Conservation (phyloP, 1,139 yeast species). For the Diutina siamensis region DNA sequence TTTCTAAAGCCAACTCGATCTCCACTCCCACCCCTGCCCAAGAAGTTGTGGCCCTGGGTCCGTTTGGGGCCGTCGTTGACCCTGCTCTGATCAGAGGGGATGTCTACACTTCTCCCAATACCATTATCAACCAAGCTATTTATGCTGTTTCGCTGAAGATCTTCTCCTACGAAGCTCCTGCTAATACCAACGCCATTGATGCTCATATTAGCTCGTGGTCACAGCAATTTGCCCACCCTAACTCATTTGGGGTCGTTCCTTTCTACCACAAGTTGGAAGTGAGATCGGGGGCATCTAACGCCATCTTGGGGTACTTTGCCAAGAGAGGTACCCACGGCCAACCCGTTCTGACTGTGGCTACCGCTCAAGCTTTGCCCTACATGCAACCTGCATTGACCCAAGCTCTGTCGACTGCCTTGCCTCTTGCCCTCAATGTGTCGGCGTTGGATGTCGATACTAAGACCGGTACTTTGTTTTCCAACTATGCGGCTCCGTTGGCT, state of each 20-base stretch:
- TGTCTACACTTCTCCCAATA: slow-evolving; percentile 49
- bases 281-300: slow-evolving; percentile 76
- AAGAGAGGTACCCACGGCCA: slow-evolving; percentile 25
- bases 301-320: slow-evolving; percentile 55
- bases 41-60: not conserved
- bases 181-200: slow-evolving; percentile 51
- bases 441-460: slow-evolving; percentile 57
- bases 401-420: slow-evolving; percentile 32
- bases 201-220: slow-evolving; percentile 54
- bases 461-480: slow-evolving; percentile 44
- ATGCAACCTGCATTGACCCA: slow-evolving; percentile 41
- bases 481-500: slow-evolving; percentile 53
- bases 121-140: slow-evolving; percentile 53
- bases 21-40: not conserved
- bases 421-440: slow-evolving; percentile 61
- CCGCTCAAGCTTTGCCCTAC: slow-evolving; percentile 56
- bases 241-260: slow-evolving; percentile 48
- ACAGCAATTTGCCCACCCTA: slow-evolving; percentile 34
- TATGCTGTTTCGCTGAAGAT: slow-evolving; percentile 53
- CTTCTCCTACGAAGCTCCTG: slow-evolving; percentile 60
- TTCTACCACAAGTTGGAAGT: slow-evolving; percentile 53
- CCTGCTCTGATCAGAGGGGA: slow-evolving; percentile 41
- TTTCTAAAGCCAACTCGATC: not conserved
- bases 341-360: slow-evolving; percentile 45
- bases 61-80: slow-evolving; percentile 51